These are phyloP conservation scores for Fusarium anguioides DNA, from an alignment of 2,329 filamentous ascomycete genomes.

Conservation along the genomic window DNA sequence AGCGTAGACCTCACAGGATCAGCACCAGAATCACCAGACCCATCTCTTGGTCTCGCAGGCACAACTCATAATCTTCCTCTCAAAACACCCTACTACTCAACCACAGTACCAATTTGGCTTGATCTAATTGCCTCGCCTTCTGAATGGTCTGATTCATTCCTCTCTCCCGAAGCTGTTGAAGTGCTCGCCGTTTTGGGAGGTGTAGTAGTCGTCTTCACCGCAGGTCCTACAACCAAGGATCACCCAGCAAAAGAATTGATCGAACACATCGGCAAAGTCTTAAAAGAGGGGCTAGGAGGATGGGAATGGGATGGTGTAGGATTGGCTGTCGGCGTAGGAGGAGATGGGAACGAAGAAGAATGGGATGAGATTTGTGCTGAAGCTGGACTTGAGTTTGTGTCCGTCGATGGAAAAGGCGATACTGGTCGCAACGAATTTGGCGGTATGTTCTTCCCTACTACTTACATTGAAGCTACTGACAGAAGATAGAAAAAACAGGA, in stretches of 20 bases:
- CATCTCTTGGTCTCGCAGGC: slow-evolving; percentile 63
- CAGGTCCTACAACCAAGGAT: slow-evolving; percentile 32
- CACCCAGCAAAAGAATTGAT: slow-evolving; percentile 57
- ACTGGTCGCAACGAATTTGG: slow-evolving; percentile 67
- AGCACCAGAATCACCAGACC: slow-evolving; percentile 50
- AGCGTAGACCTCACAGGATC: slow-evolving; percentile 64
- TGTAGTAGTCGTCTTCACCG: slow-evolving; percentile 59
- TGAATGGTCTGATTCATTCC: slow-evolving; percentile 69
- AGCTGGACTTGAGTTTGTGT: slow-evolving; percentile 71
- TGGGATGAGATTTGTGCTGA: slow-evolving; percentile 72
- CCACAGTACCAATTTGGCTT: slow-evolving; percentile 73
- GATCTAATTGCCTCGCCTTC: slow-evolving; percentile 65
- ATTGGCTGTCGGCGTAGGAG: slow-evolving; percentile 67
- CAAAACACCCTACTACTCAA: slow-evolving; percentile 70
- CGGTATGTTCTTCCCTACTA: slow-evolving; percentile 53
- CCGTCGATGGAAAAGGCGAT: slow-evolving; percentile 55
- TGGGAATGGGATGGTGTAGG: slow-evolving; percentile 73
- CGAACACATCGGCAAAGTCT: slow-evolving; percentile 63
- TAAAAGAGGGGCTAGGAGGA: slow-evolving; percentile 67
- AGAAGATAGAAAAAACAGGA: slow-evolving; percentile 64
- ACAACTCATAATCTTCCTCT: slow-evolving; percentile 67
- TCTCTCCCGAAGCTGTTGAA: slow-evolving; percentile 69
- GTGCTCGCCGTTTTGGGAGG: slow-evolving; percentile 71
- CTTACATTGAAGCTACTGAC: slow-evolving; percentile 30
- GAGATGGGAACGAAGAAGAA: slow-evolving; percentile 60